Conservation (phyloP, 2,329 filamentous ascomycete species). For the Trichoderma endophyticum region DNA sequence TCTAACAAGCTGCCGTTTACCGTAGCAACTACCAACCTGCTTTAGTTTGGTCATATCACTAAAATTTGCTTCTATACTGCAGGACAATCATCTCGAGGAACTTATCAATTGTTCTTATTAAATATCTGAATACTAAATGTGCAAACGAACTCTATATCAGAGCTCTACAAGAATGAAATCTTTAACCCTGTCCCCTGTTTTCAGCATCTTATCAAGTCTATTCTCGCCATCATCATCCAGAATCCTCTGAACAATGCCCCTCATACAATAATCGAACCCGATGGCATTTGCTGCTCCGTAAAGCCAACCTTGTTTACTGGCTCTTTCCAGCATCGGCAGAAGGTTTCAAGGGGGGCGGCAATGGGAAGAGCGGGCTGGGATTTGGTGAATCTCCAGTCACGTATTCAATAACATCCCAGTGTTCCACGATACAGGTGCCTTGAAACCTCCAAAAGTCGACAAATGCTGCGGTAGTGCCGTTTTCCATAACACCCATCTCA, state of each 20-base stretch:
- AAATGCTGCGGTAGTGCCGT: background rate
- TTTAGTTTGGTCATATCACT: no score
- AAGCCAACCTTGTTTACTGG: background rate
- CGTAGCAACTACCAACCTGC: no score
- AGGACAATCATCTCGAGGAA: no score
- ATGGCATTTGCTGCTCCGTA: background rate
- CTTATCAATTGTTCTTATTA: no score
- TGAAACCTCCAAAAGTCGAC: background rate
- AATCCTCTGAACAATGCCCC: background rate
- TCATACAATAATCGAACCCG: background rate
- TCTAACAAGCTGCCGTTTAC: no score
- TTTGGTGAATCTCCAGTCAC: background rate
- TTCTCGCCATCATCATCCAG: background rate
- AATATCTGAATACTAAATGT: background rate
- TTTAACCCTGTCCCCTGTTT: background rate
- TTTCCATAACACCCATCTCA: background rate
- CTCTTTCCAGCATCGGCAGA: background rate
- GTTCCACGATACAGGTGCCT: background rate
- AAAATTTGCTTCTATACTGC: no score
- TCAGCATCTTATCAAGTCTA: background rate
- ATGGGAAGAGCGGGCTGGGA: background rate
- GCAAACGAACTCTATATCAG: background rate
- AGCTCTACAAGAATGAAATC: background rate
- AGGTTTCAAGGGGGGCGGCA: background rate
- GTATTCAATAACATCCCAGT: background rate